Evolutionary conservation across 805 yeast species (phyloP).

Genomic region (Naumovozyma baii): DNA sequence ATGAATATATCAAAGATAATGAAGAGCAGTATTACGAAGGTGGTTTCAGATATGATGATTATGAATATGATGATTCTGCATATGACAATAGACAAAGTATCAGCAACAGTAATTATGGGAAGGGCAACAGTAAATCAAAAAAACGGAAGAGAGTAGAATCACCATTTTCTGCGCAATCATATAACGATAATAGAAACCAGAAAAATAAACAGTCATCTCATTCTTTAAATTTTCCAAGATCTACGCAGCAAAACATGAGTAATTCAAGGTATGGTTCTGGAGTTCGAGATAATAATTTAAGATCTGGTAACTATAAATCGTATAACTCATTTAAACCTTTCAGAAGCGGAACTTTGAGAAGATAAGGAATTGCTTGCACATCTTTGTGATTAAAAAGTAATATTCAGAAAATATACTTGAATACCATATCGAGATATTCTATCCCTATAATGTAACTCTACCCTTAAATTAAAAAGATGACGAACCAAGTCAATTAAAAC

Average conservation of each 20-base stretch:
- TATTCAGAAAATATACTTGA: too few relatives aligned
- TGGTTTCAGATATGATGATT: constrained; percentile 8
- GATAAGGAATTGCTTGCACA: too few relatives aligned
- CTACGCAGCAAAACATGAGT: constrained; percentile 14
- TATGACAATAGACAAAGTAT: constrained; percentile 17
- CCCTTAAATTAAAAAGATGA: too few relatives aligned
- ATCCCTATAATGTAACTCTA: too few relatives aligned
- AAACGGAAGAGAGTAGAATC: constrained; percentile 13
- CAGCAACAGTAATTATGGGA: constrained; percentile 6
- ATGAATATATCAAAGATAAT: constrained; percentile 9
- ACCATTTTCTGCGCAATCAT: constrained; percentile 18
- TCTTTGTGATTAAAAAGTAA: too few relatives aligned
- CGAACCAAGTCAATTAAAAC: too few relatives aligned
- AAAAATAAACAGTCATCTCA: constrained; percentile 13
- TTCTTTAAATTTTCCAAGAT: constrained; percentile 22
- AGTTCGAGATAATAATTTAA: neutral
- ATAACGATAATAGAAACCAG: constrained; percentile 7
- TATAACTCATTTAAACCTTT: constrained; percentile 18
- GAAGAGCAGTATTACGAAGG: constrained; percentile 6
- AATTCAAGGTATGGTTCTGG: constrained; percentile 15
- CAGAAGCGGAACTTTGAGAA: constrained; percentile 17
- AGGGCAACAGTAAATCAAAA: constrained; percentile 8
- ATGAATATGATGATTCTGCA: constrained; percentile 21
- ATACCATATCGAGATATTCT: too few relatives aligned
- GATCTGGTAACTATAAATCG: constrained; percentile 4